phyloP scores from a whole-genome alignment of 2,329 filamentous ascomycete species.

The Aspergillus clavatus region DNA sequence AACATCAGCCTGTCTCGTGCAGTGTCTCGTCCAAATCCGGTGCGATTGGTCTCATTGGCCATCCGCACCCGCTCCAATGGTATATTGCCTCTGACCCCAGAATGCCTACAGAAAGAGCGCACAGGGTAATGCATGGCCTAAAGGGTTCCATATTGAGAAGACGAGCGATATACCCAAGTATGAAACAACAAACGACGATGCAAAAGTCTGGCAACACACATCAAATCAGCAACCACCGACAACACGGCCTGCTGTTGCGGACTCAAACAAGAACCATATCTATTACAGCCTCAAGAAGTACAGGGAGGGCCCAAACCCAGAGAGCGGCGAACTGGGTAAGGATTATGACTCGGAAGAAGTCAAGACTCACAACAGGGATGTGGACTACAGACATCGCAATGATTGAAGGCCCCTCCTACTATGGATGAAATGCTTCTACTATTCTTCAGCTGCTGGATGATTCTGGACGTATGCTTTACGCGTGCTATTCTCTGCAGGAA shows the following conservation, averaged over 20 bases:
- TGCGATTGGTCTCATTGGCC: not conserved
- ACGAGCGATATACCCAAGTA: not conserved
- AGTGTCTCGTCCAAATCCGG: not conserved
- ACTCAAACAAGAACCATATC: not conserved
- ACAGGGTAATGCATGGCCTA: not conserved
- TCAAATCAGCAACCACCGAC: not conserved
- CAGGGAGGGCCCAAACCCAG: not conserved
- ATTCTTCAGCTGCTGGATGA: not conserved
- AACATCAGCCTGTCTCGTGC: not conserved
- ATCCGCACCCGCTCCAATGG: not conserved
- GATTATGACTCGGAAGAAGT: not conserved
- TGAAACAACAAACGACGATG: not conserved
- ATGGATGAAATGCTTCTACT: not conserved
- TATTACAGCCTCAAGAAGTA: not conserved
- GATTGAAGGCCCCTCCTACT: not conserved
- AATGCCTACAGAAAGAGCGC: not conserved
- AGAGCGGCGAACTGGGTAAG: not conserved
- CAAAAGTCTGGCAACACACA: not conserved
- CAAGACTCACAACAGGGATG: not conserved
- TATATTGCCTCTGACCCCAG: not conserved
- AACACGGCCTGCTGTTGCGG: not conserved
- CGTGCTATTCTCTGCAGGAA: not conserved
- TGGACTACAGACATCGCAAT: not conserved
- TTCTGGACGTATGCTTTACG: not conserved
- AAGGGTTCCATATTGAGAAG: not conserved